Conservation (phyloP, 2,329 filamentous ascomycete genomes). For the Aspergillus fijiensis region DNA sequence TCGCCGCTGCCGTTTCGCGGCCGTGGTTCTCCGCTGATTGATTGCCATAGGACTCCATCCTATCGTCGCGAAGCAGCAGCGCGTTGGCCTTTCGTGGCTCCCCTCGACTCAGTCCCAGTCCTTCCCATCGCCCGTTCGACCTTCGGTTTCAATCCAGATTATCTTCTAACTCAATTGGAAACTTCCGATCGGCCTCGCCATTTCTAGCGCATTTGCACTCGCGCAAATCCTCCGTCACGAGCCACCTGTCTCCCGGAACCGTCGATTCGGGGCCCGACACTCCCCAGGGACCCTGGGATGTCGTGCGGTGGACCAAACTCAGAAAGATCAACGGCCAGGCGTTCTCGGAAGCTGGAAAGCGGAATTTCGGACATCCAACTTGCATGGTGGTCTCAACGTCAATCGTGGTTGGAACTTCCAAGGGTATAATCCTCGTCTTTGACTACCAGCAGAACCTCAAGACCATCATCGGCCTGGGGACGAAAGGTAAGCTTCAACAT, state of each 20-base stretch:
- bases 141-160: conserved; percentile 89
- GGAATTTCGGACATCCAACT: conserved; percentile 88
- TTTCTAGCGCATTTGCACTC: conserved; percentile 75
- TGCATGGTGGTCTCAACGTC: conserved; percentile 84
- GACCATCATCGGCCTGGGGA: conserved; percentile 88
- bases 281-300: conserved; percentile 86
- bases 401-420: conserved; percentile 88
- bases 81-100: conserved; percentile 68
- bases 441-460: conserved; percentile 97
- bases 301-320: conserved; percentile 91
- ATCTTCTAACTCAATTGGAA: conserved; percentile 59
- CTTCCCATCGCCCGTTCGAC: conserved; percentile 89
- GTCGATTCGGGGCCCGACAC: conserved; percentile 65
- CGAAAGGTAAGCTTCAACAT: conserved; percentile 64
- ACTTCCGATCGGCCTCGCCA: conserved; percentile 72
- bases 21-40: conserved; percentile 48
- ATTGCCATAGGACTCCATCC: conserved; percentile 50
- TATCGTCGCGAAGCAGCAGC: conserved; percentile 70
- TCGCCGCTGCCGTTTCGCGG: conserved; percentile 51
- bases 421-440: conserved; percentile 91
- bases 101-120: conserved; percentile 69
- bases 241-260: conserved; percentile 61
- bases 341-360: conserved; percentile 87
- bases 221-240: conserved; percentile 75
- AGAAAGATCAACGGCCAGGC: conserved; percentile 84